Percentiles rank a stretch among this genome's conserved stretches.
These are phyloP conservation scores for Leersia perrieri DNA, from an alignment of 176 grass and related monocot genomes.

Conservation along the genomic window DNA sequence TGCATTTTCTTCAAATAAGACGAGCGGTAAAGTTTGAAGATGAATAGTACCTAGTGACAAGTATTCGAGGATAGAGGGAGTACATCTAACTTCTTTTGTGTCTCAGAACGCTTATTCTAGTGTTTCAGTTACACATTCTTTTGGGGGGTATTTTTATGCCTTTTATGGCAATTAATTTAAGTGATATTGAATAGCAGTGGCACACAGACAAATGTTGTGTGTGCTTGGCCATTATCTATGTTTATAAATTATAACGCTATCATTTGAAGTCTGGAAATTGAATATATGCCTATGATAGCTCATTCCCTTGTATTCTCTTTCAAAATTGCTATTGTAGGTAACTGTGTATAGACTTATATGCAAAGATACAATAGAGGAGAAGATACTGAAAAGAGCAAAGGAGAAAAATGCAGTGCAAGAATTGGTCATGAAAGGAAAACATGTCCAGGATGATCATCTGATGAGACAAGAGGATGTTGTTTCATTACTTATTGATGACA, in stretches of 20 bases:
- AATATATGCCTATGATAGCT: conserved; percentile 4
- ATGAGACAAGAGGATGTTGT: conserved; percentile 98
- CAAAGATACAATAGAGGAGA: conserved; percentile 98
- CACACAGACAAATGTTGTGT: background rate
- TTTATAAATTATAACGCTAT: background rate
- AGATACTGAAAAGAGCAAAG: conserved; percentile 95
- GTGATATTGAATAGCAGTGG: background rate
- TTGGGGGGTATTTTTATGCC: background rate
- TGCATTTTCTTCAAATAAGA: too few species aligned
- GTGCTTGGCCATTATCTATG: background rate
- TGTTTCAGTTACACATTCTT: background rate
- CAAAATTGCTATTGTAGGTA: conserved; percentile 54
- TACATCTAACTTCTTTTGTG: background rate
- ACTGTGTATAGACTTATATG: conserved; percentile 98
- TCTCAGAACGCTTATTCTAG: background rate
- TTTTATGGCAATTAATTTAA: background rate
- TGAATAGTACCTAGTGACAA: too few species aligned
- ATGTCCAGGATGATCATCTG: conserved; percentile 85
- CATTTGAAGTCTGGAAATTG: background rate
- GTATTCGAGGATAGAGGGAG: too few species aligned
- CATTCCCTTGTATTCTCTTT: conserved; percentile 36
- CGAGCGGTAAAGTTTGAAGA: too few species aligned
- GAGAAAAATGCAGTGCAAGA: conserved; percentile 99
- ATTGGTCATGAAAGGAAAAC: conserved; percentile 97
- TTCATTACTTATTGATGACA: conserved; percentile 89